phyloP scores from a whole-genome alignment of 2,329 filamentous ascomycete species.

The Septoria linicola region DNA sequence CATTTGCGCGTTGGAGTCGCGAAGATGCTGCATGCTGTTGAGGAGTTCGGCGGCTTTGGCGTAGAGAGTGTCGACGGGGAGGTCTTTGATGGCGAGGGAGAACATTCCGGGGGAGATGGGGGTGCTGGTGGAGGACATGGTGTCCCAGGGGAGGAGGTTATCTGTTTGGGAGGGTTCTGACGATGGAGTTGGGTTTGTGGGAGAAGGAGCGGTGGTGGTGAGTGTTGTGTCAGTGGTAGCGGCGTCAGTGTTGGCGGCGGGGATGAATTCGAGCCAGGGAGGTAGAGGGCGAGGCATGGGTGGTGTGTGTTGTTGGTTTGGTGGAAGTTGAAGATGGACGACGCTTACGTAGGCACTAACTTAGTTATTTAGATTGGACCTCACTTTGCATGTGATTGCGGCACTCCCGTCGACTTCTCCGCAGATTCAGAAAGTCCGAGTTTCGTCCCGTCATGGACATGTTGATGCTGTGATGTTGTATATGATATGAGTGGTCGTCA shows the following conservation, averaged over 20 bases:
- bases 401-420: not conserved
- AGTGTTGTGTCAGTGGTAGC: slow-evolving; percentile 2
- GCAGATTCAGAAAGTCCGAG: no score
- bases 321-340: slow-evolving; percentile 1
- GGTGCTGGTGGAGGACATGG: slow-evolving; percentile 22
- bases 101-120: slow-evolving; percentile 37
- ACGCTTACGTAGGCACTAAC: not conserved
- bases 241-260: slow-evolving; percentile 7
- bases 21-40: slow-evolving; percentile 72
- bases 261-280: slow-evolving; percentile 20
- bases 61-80: slow-evolving; percentile 66
- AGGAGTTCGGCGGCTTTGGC: slow-evolving; percentile 73
- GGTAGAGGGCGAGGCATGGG: slow-evolving; percentile 19
- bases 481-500: no score
- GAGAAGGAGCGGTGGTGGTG: not conserved
- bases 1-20: slow-evolving; percentile 71
- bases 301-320: not conserved
- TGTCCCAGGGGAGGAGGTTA: slow-evolving; percentile 20
- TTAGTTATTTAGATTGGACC: not conserved
- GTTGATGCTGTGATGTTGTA: no score
- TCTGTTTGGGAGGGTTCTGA: slow-evolving; percentile 17
- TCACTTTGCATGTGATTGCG: not conserved
- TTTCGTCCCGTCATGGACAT: not conserved
- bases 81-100: slow-evolving; percentile 61
- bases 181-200: not conserved